Base-by-base conservation (phyloP, 257 asterid species). In the Salvia rosmarinus region DNA sequence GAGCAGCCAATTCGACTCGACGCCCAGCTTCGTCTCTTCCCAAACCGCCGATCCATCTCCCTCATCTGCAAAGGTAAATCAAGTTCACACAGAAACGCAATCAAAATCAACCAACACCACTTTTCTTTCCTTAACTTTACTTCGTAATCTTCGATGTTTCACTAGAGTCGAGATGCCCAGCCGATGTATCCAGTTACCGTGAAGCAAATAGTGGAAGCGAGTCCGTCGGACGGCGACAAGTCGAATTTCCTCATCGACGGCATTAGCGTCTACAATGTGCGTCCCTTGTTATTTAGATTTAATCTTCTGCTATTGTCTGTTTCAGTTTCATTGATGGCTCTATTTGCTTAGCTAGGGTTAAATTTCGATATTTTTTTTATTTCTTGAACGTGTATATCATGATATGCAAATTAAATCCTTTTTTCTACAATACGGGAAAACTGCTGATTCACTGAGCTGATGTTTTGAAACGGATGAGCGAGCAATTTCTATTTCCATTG, bases 101-200 rank as follows among this genome's bases (percentile, higher is more conserved):
- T 21, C 6, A 4, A 44, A 23, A 30, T 14, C 58, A 0, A 11
- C 28, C 50, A 49, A 20, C 2, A n/a, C 17, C 35, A n/a, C 9
- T 12, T 55, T 28, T 20, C 6, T 32, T 30, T 3, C 4, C 0
- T 2, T 32, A 0, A 28, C 4, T 17, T 21, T 1, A 5, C 19
- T 60, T 54, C 4, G 50, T 20, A 11, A 44, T 59, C 46, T 34
- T 58, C 73, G 59, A 17, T 42, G 43, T 52, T 47, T 19, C 47
- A 16, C 23, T 55, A 92, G 97, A 88, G 86, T 67, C 95, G 96
- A 8, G 95, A 85, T 75, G 61, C 65, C 13, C 90, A 84, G 66
- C 89, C 95, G 40, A 81, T 90, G 95, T 73, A 74, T 74, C 96
- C 97, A 2, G 83, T 79, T 28, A 90, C 98, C 5, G 92, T 88